Evolutionary conservation across 768 basidiomycete species (phyloP).

Genomic region (Russula olivacea): DNA sequence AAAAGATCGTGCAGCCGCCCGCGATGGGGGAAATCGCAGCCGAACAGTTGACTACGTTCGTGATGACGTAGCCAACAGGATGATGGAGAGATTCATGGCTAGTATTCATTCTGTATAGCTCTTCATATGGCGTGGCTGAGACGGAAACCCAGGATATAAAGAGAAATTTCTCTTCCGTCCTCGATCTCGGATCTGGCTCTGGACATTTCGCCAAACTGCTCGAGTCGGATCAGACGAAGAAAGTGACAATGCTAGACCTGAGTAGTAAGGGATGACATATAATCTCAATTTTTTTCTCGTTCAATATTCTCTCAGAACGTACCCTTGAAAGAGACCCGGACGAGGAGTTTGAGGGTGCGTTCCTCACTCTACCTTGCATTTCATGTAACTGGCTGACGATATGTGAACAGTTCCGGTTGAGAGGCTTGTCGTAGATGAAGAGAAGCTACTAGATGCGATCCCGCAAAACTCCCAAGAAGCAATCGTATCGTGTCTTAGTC

Average conservation of each 20-base stretch:
- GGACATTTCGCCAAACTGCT: conserved; percentile 88
- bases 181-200: conserved; percentile 87
- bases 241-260: conserved; percentile 79
- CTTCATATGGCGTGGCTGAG: conserved; percentile 11
- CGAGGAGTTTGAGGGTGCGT: conserved; percentile 70
- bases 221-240: conserved; percentile 58
- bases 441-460: conserved; percentile 61
- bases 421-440: conserved; percentile 79
- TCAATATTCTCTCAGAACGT: conserved; percentile 42
- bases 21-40: conserved; percentile 54
- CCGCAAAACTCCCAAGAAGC: conserved; percentile 79
- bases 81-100: conserved; percentile 88
- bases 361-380: conserved; percentile 3
- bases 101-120: conserved; percentile 23
- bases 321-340: conserved; percentile 73
- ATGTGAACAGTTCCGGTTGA: conserved; percentile 60
- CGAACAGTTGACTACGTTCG: conserved; percentile 86
- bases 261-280: conserved; percentile 48
- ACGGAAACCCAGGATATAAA: conserved; percentile 73
- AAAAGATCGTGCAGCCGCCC: conserved; percentile 62
- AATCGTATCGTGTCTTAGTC: conserved; percentile 81
- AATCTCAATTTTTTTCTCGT: conserved; percentile 3
- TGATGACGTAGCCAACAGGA: conserved; percentile 81
- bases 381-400: conserved; percentile 5
- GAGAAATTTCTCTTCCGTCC: conserved; percentile 65